A percentile compares a stretch with the other conserved stretches of the same genome.
These are phyloP conservation scores for Fusarium redolens DNA, from an alignment of 2,329 filamentous ascomycete genomes.

Conservation along the genomic window DNA sequence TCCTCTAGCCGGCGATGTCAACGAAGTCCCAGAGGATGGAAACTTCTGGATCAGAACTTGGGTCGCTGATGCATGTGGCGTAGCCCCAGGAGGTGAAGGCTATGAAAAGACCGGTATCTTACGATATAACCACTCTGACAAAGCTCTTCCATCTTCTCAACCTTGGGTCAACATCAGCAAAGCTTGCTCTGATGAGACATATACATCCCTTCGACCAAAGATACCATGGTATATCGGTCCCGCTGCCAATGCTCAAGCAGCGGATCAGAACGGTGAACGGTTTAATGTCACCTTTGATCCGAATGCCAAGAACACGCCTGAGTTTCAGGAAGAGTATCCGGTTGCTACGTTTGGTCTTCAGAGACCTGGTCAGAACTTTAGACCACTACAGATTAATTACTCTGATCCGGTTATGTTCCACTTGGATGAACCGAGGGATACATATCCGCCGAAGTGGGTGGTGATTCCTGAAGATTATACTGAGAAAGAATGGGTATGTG, in stretches of 20 bases:
- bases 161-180: constrained; percentile 22
- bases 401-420: constrained; percentile 31
- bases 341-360: constrained; percentile 28
- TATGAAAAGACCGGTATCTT: constrained; percentile 37
- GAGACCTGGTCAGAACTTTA: constrained; percentile 9
- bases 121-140: constrained; percentile 22
- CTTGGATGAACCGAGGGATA: constrained; percentile 1
- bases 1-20: constrained; percentile 15
- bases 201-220: constrained; percentile 27
- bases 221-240: constrained; percentile 37
- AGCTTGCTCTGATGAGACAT: constrained; percentile 32
- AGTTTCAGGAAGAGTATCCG: constrained; percentile 16
- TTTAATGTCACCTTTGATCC: constrained; percentile 32
- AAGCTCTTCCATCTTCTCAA: neutral
- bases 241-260: constrained; percentile 23
- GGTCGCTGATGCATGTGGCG: neutral
- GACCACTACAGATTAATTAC: constrained; percentile 33
- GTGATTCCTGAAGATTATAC: constrained; percentile 37
- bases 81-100: neutral
- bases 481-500: constrained; percentile 31
- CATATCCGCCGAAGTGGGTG: constrained; percentile 25
- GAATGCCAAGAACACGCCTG: neutral
- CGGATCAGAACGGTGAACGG: constrained; percentile 7
- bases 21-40: constrained; percentile 20
- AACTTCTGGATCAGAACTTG: constrained; percentile 43